A percentile compares a stretch with the other conserved stretches of the same genome.
Evolutionary conservation across 805 yeast genomes (phyloP).

Genomic region (Wickerhamomyces hampshirensis): DNA sequence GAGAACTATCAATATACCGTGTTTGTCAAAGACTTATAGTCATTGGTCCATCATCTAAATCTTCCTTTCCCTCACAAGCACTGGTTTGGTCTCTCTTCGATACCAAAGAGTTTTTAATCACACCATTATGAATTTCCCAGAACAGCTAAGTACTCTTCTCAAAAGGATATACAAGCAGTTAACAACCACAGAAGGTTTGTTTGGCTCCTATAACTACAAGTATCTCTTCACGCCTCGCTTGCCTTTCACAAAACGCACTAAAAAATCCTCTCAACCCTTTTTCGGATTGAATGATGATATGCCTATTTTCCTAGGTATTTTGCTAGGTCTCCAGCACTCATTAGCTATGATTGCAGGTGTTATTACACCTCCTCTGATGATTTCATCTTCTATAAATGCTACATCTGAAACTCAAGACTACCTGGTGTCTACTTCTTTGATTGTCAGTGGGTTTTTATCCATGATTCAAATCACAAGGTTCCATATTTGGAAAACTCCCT

Average conservation of each 20-base stretch:
- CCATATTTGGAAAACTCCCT: constrained; percentile 68
- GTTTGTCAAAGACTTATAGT: not conserved
- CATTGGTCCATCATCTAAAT: not conserved
- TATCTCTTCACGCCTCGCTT: constrained; percentile 75
- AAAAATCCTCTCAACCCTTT: constrained; percentile 62
- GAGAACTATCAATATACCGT: not conserved
- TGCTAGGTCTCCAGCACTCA: constrained; percentile 84
- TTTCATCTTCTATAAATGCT: constrained; percentile 61
- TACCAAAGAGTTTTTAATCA: no score
- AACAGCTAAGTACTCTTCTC: no score
- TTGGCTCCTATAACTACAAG: constrained; percentile 85
- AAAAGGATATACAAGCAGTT: no score
- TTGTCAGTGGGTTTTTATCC: constrained; percentile 68
- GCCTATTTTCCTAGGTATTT: constrained; percentile 71
- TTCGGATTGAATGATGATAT: constrained; percentile 75
- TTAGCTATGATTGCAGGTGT: constrained; percentile 91
- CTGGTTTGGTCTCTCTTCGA: no score
- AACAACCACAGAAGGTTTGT: constrained; percentile 71
- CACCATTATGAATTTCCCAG: no score
- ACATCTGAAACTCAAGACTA: constrained; percentile 47
- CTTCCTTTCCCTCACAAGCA: not conserved
- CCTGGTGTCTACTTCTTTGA: constrained; percentile 67
- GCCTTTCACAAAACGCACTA: constrained; percentile 54
- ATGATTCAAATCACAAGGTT: constrained; percentile 76
- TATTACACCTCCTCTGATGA: constrained; percentile 76